Evolutionary conservation across 768 basidiomycete species (phyloP), one percentile per base, ranked within the genome.

Genomic region (Amanita thiersii): DNA sequence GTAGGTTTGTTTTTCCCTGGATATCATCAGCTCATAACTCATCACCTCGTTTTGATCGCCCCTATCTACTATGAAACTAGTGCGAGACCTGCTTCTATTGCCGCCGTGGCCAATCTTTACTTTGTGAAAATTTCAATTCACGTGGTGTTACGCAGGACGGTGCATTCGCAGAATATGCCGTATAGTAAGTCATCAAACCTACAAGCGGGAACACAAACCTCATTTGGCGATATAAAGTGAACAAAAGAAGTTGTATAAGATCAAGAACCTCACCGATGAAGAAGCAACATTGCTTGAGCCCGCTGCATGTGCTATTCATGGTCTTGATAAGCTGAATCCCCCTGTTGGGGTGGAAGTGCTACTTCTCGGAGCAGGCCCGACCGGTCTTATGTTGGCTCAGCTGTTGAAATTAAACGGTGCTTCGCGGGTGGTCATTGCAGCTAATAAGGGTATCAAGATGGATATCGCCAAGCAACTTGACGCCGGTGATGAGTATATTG

Each of bases 391-490:
- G 47, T 75, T 94, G 33, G 81, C 89, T 0, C 90, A 93, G 58
- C 69, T 94, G 17, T 68, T 93, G 46, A 90, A 88, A 61, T 68
- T 86, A 31, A 92, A 91, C 56, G 90, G 90, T 32, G 90, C 90
- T 11, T 64, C 73, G 17, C 73, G 74, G 45, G 75, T 92, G 43
- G 85, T 86, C 39, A 79, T 94, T 44, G 90, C 88, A 1, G 86
- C 86, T 21, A 90, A 91, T 64, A 86, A 88, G 59, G 89, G 89
- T 30, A 74, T 90, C 55, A 93, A 94, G 71, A 89, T 84, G 73
- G 76, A 89, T 40, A 77, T 91, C 42, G 91, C 90, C 9, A 78
- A 79, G 58, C 59, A 84, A 50, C 69, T 93, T 25, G 73, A 86
- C 9, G 82, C 81, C 2, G 91, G 65, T 6, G 87, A 93, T 55